Conservation (phyloP, 2,329 filamentous ascomycete species). For the Trichoderma breve region DNA sequence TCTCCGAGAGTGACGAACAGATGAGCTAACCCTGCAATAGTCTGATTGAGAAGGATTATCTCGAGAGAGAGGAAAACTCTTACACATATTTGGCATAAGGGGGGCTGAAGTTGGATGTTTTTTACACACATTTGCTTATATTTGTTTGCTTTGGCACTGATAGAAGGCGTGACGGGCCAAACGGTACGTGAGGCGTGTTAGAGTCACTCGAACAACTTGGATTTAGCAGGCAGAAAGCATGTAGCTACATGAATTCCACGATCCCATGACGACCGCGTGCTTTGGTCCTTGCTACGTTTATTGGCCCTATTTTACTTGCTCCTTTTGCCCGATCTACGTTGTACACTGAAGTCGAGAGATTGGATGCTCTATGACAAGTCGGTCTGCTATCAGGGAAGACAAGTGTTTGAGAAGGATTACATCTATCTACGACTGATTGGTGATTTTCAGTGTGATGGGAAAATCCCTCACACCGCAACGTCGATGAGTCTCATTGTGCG, state of each 20-base stretch:
- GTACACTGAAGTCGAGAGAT: background rate
- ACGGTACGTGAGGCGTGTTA: background rate
- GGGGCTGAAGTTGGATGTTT: background rate
- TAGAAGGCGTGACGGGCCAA: background rate
- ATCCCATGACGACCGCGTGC: background rate
- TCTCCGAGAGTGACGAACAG: background rate
- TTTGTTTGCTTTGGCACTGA: background rate
- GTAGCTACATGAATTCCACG: slow-evolving; percentile 1
- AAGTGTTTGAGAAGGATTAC: background rate
- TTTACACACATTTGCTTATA: background rate
- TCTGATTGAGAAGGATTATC: slow-evolving; percentile 89
- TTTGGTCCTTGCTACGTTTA: background rate
- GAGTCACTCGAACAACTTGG: background rate
- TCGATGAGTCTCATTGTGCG: background rate
- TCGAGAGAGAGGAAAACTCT: slow-evolving; percentile 71
- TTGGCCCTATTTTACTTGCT: background rate
- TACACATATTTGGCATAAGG: slow-evolving; percentile 69
- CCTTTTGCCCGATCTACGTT: background rate
- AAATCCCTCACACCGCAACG: background rate
- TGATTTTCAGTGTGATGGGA: background rate
- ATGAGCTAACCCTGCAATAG: slow-evolving; percentile 41
- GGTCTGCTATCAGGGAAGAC: background rate
- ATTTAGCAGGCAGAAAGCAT: background rate
- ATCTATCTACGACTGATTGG: background rate
- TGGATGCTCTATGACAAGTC: background rate